phyloP scores from a whole-genome alignment of 2,329 filamentous ascomycete species.

The Ceratocystis destructans region DNA sequence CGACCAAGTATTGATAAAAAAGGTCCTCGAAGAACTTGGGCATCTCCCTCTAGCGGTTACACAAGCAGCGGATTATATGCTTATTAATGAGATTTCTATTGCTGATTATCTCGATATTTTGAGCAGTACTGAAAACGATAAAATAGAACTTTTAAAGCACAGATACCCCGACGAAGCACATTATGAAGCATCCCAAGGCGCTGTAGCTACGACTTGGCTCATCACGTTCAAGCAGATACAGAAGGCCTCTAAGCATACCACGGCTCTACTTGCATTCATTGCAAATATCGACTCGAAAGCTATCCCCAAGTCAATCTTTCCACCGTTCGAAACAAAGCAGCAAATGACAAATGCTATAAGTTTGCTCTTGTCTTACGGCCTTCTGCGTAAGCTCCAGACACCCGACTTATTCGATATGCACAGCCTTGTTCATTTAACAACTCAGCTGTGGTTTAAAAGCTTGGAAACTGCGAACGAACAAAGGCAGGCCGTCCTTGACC shows the following conservation, averaged over 20 bases:
- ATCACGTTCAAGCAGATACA: background rate
- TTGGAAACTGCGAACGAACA: no score
- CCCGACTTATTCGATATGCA: background rate
- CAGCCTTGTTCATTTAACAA: background rate
- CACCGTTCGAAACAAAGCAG: background rate
- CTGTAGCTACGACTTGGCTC: background rate
- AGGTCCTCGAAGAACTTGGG: background rate
- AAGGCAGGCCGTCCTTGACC: no score
- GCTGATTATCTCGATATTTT: background rate
- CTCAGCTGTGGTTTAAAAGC: background rate
- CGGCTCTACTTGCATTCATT: background rate
- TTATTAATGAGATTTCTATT: background rate
- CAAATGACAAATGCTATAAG: background rate
- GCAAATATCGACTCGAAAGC: background rate
- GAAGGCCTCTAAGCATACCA: background rate
- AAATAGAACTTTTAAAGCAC: background rate
- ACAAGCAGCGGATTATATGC: constrained; percentile 20
- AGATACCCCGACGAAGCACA: background rate
- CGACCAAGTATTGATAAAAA: background rate
- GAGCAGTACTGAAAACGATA: background rate
- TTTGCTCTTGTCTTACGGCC: background rate
- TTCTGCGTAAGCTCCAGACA: background rate
- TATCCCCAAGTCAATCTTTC: background rate
- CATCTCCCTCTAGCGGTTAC: constrained; percentile 20
- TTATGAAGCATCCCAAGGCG: background rate